These are phyloP conservation scores for Arabidopsis lyrata DNA, from an alignment of 441 rosid genomes.

Conservation along the genomic window DNA sequence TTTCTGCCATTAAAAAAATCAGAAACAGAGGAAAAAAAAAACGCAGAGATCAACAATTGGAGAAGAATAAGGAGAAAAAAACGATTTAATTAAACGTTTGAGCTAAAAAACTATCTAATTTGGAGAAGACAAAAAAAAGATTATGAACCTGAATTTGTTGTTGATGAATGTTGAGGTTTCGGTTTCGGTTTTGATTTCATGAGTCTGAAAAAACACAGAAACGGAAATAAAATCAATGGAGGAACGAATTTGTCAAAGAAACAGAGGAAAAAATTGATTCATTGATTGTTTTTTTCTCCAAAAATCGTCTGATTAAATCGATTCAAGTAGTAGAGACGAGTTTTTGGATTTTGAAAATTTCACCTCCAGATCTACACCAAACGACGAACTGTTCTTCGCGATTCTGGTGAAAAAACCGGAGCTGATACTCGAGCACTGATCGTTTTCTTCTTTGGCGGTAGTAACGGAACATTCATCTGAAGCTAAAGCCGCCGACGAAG, in stretches of 20 bases:
- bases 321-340: not conserved
- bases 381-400: conserved; percentile 42
- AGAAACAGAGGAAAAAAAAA: not conserved
- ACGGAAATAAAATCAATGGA: conserved; percentile 18
- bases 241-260: not conserved
- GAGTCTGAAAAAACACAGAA: conserved; percentile 19
- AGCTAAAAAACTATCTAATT: not conserved
- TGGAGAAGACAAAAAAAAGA: not conserved
- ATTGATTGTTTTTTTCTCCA: not conserved
- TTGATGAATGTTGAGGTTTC: conserved; percentile 60
- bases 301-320: not conserved
- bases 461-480: conserved; percentile 30
- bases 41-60: conserved; percentile 1
- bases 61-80: not conserved
- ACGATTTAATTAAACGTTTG: not conserved
- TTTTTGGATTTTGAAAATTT: conserved; percentile 11
- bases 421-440: conserved; percentile 36
- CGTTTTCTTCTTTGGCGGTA: conserved; percentile 35
- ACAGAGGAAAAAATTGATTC: conserved; percentile 3
- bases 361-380: conserved; percentile 67
- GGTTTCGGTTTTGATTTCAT: conserved; percentile 47
- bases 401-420: conserved; percentile 50
- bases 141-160: conserved; percentile 39
- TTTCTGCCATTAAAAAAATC: conserved; percentile 29
- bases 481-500: conserved; percentile 20